Evolutionary conservation across 192 early-diverging fungal genomes (phyloP), one percentile per base, ranked within the genome.

Genomic region (Gryganskiella cystojenkinii): DNA sequence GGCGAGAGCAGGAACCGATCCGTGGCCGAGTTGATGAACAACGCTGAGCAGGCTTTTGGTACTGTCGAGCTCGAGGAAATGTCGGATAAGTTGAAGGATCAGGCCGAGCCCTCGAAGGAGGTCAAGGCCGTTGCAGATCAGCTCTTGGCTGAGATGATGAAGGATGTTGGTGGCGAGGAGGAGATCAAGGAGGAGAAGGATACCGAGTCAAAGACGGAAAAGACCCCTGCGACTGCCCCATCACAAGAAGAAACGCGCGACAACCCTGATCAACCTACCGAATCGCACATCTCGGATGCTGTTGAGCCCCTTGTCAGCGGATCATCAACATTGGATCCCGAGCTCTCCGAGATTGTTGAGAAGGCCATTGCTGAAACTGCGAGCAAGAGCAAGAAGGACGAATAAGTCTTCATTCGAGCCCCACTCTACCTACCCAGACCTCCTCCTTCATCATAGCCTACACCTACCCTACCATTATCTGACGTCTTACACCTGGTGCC

Each of bases 81-180:
- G 19, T 28, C 28, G 2, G 30, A 40, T 46, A 51, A 25, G 19
- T 43, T n/a, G n/a, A n/a, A 58, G 30, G 20, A 27, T 33, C 24
- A 63, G 27, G 59, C n/a, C n/a, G n/a, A 52, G 45, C 64, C 64
- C 37, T 68, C 73, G 15, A 52, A 68, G 43, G 73, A 76, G 13
- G 71, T 75, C 43, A 75, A 75, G 71, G 64, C 51, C 37, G 71
- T 75, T 20, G 71, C 71, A 3, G 71, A 75, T 30, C 56, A 67
- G 58, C 47, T 75, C 20, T 62, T 75, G 71, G 71, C 64, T 19
- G 64, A 75, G 64, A 75, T 75, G 71, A 75, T 75, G 71, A 68
- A 76, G 60, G 73, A 76, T 43, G 63, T 76, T 55, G 65, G 73
- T 10, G 65, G 73, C 19, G 44, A 67, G 45, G 71, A 75, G 52